These are phyloP conservation scores for Phytopythium sindhum DNA, from an alignment of 352 stramenopile genomes.

Conservation along the genomic window DNA sequence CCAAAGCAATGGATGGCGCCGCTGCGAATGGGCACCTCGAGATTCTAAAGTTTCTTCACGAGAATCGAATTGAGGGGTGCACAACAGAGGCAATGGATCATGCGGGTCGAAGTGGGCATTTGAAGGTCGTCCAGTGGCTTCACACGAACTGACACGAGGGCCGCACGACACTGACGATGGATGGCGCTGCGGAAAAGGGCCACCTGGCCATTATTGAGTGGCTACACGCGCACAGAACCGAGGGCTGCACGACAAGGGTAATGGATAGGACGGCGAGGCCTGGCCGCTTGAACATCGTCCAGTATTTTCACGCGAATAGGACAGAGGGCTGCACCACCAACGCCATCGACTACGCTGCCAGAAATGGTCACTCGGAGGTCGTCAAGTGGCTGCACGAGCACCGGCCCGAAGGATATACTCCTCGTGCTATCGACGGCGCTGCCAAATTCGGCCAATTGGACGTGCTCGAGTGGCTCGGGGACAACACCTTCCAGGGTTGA, in stretches of 20 bases:
- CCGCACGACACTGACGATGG: background rate
- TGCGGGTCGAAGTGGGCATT: background rate
- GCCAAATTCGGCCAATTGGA: background rate
- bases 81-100: background rate
- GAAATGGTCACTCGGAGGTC: background rate
- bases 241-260: background rate
- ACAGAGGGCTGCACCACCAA: background rate
- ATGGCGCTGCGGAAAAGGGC: background rate
- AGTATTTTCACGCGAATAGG: background rate
- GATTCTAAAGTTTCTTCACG: background rate
- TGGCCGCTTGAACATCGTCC: background rate
- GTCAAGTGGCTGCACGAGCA: background rate
- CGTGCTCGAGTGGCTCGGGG: background rate
- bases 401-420: background rate
- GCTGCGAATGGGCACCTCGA: background rate
- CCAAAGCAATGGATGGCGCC: background rate
- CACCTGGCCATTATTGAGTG: background rate
- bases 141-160: background rate
- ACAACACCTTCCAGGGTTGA: background rate
- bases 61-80: background rate
- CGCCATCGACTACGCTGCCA: background rate
- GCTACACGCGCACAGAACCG: background rate
- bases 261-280: background rate
- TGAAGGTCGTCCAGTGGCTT: slow-evolving; percentile 1
- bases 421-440: background rate